A percentile compares a stretch with the other conserved stretches of the same genome.
Conservation (phyloP, 2,329 filamentous ascomycete species). For the Penicillium sclerotigenum region DNA sequence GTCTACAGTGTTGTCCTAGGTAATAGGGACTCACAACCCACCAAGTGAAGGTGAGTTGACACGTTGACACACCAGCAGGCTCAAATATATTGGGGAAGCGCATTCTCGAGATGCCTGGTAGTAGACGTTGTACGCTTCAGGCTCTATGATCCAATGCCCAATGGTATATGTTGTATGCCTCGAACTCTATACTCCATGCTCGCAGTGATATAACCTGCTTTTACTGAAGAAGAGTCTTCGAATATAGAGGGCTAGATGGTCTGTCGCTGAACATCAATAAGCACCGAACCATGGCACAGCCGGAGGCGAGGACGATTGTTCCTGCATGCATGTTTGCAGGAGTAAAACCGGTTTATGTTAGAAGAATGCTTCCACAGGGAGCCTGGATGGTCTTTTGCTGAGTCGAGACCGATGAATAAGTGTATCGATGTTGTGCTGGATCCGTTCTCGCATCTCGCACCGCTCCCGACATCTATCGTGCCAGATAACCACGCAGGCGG, state of each 20-base stretch:
- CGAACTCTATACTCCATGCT: background rate
- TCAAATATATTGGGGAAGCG: background rate
- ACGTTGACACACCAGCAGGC: too few species aligned
- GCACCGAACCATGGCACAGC: background rate
- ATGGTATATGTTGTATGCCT: background rate
- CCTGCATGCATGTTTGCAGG: background rate
- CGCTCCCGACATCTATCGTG: background rate
- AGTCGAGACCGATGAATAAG: background rate
- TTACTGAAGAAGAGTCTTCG: background rate
- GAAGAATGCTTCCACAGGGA: background rate
- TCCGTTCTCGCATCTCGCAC: background rate
- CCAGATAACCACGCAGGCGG: background rate
- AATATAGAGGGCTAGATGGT: background rate
- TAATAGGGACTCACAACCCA: background rate
- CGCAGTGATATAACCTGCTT: background rate
- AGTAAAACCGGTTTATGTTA: background rate
- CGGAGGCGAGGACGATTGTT: background rate
- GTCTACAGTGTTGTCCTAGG: background rate
- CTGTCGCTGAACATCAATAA: background rate
- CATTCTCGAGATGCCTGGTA: background rate
- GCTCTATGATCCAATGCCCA: too few species aligned
- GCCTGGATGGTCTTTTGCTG: background rate
- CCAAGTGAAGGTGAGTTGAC: background rate
- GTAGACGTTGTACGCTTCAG: background rate
- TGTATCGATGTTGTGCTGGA: background rate